Conservation (phyloP, 2,329 filamentous ascomycete species). For the Aureobasidium lini region DNA sequence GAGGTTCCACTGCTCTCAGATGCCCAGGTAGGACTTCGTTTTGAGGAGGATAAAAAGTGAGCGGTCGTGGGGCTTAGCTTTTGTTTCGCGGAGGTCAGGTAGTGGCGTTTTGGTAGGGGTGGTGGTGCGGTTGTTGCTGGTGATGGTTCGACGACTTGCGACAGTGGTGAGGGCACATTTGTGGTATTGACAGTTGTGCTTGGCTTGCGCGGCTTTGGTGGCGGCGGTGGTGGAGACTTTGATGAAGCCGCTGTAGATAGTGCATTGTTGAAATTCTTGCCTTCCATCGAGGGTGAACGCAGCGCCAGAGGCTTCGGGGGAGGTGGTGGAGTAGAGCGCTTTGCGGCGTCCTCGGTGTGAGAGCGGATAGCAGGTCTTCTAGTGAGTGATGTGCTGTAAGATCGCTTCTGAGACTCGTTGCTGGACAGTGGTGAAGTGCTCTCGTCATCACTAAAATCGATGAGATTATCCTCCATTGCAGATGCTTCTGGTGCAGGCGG, state of each 20-base stretch:
- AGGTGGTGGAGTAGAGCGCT: conserved; percentile 19
- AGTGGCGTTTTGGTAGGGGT: conserved; percentile 26
- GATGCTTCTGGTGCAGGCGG: conserved; percentile 20
- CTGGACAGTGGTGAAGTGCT: conserved; percentile 17
- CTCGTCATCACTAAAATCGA: conserved; percentile 42
- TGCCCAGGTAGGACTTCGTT: conserved; percentile 13
- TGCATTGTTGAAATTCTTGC: conserved; percentile 15
- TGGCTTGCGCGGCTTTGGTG: conserved; percentile 31
- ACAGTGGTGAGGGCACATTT: conserved; percentile 24
- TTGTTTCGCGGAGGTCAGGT: conserved; percentile 30
- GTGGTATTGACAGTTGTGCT: conserved; percentile 26
- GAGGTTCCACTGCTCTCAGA: conserved; percentile 8
- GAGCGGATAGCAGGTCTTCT: neutral
- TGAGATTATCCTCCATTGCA: conserved; percentile 32
- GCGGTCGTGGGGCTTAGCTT: conserved; percentile 27
- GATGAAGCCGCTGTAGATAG: conserved; percentile 20
- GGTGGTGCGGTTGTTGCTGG: conserved; percentile 16
- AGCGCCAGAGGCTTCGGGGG: conserved; percentile 31
- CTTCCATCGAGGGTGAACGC: conserved; percentile 31
- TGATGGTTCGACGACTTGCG: conserved; percentile 26
- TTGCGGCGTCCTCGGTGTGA: neutral
- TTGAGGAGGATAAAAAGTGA: conserved; percentile 22
- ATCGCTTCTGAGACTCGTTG: neutral
- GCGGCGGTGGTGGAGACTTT: conserved; percentile 4
- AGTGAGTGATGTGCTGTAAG: neutral